Percentiles rank a stretch among this genome's conserved stretches.
Conservation (phyloP, 805 yeast genomes). For the Tetrapisispora phaffii region DNA sequence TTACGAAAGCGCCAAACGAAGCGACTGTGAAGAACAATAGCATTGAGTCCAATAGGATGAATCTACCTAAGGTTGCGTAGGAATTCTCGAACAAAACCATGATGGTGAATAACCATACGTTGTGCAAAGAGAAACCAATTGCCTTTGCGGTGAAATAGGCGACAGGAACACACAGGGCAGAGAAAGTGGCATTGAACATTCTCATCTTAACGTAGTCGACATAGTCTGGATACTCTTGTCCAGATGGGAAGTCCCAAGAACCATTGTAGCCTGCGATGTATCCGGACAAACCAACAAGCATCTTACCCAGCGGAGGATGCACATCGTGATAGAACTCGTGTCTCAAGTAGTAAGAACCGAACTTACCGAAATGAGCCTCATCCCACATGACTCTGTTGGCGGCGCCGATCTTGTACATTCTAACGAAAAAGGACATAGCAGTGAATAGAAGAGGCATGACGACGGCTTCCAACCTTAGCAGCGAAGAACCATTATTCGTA, state of each 20-base stretch:
- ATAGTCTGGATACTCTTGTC: conserved; percentile 51
- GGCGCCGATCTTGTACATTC: conserved; percentile 50
- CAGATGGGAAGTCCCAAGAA: conserved; percentile 65
- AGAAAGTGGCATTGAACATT: conserved; percentile 57
- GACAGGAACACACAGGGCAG: conserved; percentile 56
- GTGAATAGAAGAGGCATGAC: conserved; percentile 39
- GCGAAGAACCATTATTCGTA: conserved; percentile 2
- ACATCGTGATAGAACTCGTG: conserved; percentile 81
- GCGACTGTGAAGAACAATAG: conserved; percentile 65
- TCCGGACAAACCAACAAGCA: conserved; percentile 71
- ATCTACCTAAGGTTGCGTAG: conserved; percentile 61
- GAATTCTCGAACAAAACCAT: conserved; percentile 61
- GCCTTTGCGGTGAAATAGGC: conserved; percentile 62
- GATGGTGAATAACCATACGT: conserved; percentile 51
- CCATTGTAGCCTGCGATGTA: conserved; percentile 70
- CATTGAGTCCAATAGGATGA: conserved; percentile 70
- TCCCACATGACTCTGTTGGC: conserved; percentile 70
- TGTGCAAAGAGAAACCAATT: conserved; percentile 39
- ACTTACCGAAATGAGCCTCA: conserved; percentile 85
- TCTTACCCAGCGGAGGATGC: conserved; percentile 79
- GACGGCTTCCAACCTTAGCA: conserved; percentile 25
- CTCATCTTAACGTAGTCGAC: conserved; percentile 59
- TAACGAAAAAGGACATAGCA: conserved; percentile 38
- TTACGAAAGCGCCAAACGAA: conserved; percentile 51
- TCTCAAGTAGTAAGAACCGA: conserved; percentile 70